Evolutionary conservation across 2,329 filamentous ascomycete genomes (phyloP), one percentile per base, ranked within the genome.

Genomic region (Magnaporthiopsis rhizophila): DNA sequence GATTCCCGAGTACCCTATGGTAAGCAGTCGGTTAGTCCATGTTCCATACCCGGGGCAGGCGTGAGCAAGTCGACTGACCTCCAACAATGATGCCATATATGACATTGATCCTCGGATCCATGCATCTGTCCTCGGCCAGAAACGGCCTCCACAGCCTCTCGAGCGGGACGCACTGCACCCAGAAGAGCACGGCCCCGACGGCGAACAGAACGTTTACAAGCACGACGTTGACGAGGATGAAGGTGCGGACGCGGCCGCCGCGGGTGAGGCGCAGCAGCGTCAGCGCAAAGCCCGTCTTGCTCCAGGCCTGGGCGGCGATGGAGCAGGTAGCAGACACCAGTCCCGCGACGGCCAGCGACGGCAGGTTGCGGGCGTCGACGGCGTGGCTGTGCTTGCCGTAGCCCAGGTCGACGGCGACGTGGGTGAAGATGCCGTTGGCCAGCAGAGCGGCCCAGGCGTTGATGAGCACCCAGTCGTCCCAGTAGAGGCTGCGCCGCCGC

Each of bases 331-430:
- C 24, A 11, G 38, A 61, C 26, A 64, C 13, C 28, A 64, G 50
- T 18, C 58, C 63, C 18, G 64, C 65, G 65, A 70, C 70, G 26
- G 64, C 68, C 26, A 65, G 64, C 63, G 26, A 36, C 34, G 57
- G 58, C 15, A 30, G 53, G 50, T 26, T n/a, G 50, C n/a, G n/a
- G 3, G 6, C 5, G 56, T 24, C 56, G 56, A 66, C 60, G n/a
- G 69, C 70, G 66, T 67, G 69, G 63, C 69, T 64, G 50, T 71
- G 70, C 57, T 65, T 61, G 59, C 70, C 70, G 60, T 69, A 71
- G 18, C 69, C 68, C 11, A 69, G 18, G 18, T 36, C 53, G 13
- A 62, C 28, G 28, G 53, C 13, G 28, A 24, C 21, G 21, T 53
- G 45, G 28, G 61, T 62, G 45, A 62, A 56, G 36, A 34, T 15